Percentiles rank a stretch among this genome's conserved stretches.
phyloP scores from a whole-genome alignment of 164 flowering plant species.

The Brasenia schreberi region DNA sequence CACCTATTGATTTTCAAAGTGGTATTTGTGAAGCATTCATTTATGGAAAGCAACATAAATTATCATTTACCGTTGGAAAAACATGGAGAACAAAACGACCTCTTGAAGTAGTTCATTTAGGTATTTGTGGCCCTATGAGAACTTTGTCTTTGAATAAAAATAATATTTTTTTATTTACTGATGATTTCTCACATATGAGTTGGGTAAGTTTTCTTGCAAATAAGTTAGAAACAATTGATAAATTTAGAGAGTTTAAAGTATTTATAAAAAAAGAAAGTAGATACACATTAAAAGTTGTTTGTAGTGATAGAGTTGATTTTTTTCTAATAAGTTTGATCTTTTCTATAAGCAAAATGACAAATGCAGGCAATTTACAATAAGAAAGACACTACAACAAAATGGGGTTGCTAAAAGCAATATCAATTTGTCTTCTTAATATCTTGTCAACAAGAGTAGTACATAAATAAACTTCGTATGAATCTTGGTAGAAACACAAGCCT shows the following conservation, averaged over 20 bases:
- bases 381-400: not conserved
- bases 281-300: not conserved
- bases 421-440: not conserved
- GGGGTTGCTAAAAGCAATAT: too few species aligned
- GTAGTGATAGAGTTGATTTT: not conserved
- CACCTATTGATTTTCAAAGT: not conserved
- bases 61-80: not conserved
- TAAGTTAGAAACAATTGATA: conserved; percentile 2
- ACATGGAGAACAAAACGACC: not conserved
- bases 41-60: not conserved
- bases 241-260: conserved; percentile 2
- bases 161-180: conserved; percentile 4
- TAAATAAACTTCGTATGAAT: conserved; percentile 5
- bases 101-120: not conserved
- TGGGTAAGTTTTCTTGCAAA: conserved; percentile 5
- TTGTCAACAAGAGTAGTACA: conserved; percentile 4
- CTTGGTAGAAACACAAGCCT: conserved; percentile 7
- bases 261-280: not conserved
- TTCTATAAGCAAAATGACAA: conserved; percentile 2
- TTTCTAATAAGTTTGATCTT: not conserved
- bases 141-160: not conserved
- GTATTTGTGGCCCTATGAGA: not conserved
- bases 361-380: not conserved
- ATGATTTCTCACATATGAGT: conserved; percentile 7
- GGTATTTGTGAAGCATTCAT: not conserved